Base-by-base conservation (phyloP, 352 stramenopile genomes). In the Globisporangium takayamanum region DNA sequence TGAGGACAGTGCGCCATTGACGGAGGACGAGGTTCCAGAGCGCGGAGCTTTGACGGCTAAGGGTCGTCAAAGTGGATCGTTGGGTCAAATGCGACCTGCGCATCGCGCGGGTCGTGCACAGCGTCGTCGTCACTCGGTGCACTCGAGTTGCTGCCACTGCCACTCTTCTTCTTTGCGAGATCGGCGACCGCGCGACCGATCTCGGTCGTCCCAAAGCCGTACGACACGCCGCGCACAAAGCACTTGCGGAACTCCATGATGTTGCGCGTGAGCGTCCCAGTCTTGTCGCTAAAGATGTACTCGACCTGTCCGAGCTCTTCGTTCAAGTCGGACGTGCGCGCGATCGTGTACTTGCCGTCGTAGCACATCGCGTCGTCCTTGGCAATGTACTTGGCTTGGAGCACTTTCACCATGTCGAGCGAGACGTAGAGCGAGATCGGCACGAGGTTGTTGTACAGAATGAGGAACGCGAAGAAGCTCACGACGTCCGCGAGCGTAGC, bases 281-380 rank as follows among this genome's bases (percentile, higher is more conserved):
- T 99, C 71, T 99, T 99, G 73, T 99, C 97, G 28, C 84, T 98
- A 78, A 99, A 99, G 15, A 99, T 95, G 63, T 99, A 98, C 62
- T 98, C 79, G 28, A 99, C 85, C 70, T 98, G 88, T 2, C 96
- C 97, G 2, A 98, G 68, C 53, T 98, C 89, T 68, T 96, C 92
- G 51, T 95, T 96, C 51, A 98, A 67, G 54, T 96, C 87, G 0
- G 88, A 95, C 7, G 85, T 96, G 12, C 92, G 74, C 14, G 83
- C 90, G 36, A 92, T 81, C 33, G 89, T 84, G 33, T 69, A 83
- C 20, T 80, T 96, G 50, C 89, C 88, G 37, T 89, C 76, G 65
- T 98, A 75, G 54, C 71, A 89, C 88, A 97, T 96, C 30, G 84
- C 68, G 0, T 69, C 45, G 63, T 96, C 81, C 2, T 36, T 59